These are phyloP conservation scores for Penicillium sclerotigenum DNA, from an alignment of 2,329 filamentous ascomycete genomes.

Conservation along the genomic window DNA sequence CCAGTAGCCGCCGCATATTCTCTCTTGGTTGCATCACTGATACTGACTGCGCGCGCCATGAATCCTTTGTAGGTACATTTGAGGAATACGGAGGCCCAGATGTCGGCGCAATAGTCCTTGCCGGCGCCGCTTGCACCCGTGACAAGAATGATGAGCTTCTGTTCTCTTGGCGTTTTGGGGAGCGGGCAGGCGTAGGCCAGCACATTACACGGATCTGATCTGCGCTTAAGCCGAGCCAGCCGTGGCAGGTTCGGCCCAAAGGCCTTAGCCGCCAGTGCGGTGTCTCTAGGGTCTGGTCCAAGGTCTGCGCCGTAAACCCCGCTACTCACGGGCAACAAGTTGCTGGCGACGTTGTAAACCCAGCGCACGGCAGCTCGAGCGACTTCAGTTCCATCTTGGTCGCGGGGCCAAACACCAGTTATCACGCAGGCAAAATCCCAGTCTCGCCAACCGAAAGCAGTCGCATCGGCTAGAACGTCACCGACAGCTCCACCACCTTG, in stretches of 20 bases:
- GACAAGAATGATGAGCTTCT: slow-evolving; percentile 56
- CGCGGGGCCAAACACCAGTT: slow-evolving; percentile 59
- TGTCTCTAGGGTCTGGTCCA: slow-evolving; percentile 60
- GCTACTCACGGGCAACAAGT: slow-evolving; percentile 50
- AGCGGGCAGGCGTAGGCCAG: slow-evolving; percentile 58
- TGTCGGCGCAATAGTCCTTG: slow-evolving; percentile 58
- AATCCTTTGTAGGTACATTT: slow-evolving; percentile 25
- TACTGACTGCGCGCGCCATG: slow-evolving; percentile 49
- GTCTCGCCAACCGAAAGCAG: slow-evolving; percentile 61
- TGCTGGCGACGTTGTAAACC: slow-evolving; percentile 54
- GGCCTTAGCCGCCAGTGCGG: slow-evolving; percentile 49
- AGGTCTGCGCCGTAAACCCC: slow-evolving; percentile 62
- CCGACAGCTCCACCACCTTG: slow-evolving; percentile 56
- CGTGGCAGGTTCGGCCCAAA: slow-evolving; percentile 56
- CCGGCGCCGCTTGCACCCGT: slow-evolving; percentile 52
- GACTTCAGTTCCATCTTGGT: slow-evolving; percentile 36
- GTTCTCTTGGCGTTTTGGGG: slow-evolving; percentile 33
- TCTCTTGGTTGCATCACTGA: slow-evolving; percentile 57
- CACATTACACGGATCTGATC: slow-evolving; percentile 50
- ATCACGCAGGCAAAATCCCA: slow-evolving; percentile 65
- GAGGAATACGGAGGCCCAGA: slow-evolving; percentile 50
- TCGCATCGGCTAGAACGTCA: slow-evolving; percentile 45
- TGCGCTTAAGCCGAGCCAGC: slow-evolving; percentile 52
- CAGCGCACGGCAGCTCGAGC: slow-evolving; percentile 47
- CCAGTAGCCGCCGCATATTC: slow-evolving; percentile 54